Conservation (phyloP, 1,284 basidiomycete species). For the Tilletia indica region DNA sequence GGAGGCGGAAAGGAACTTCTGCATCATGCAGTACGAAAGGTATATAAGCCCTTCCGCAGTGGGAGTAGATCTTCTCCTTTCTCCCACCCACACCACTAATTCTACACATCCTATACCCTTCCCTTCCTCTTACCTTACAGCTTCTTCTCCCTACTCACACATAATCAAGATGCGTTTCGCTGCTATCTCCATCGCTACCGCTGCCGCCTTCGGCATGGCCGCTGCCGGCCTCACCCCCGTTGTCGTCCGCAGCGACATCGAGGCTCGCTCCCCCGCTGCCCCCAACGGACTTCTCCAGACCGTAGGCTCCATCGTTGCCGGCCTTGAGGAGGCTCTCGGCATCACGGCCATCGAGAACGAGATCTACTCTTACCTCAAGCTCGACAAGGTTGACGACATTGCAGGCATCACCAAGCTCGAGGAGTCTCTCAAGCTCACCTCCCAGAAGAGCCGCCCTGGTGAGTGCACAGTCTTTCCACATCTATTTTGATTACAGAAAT, state of each 20-base stretch:
- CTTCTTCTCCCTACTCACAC: not conserved
- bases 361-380: constrained; percentile 13
- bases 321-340: constrained; percentile 22
- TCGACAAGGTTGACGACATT: constrained; percentile 8
- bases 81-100: not conserved
- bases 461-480: constrained; percentile 10
- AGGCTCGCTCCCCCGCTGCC: not conserved
- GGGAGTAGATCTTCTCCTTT: no score
- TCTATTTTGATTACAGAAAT: constrained; percentile 12
- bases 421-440: constrained; percentile 22
- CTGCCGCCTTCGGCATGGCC: constrained; percentile 10
- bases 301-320: constrained; percentile 14
- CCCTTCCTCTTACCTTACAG: not conserved
- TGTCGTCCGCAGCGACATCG: no score
- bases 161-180: constrained; percentile 6
- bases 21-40: no score
- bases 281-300: constrained; percentile 7
- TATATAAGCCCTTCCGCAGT: no score
- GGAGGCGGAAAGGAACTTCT: not conserved
- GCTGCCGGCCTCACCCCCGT: not conserved
- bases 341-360: constrained; percentile 19
- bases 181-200: constrained; percentile 3
- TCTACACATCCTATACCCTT: not conserved
- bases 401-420: constrained; percentile 22
- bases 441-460: constrained; percentile 13